phyloP scores from a whole-genome alignment of 2,329 filamentous ascomycete genomes.

The Rhytidhysteron rufulum region DNA sequence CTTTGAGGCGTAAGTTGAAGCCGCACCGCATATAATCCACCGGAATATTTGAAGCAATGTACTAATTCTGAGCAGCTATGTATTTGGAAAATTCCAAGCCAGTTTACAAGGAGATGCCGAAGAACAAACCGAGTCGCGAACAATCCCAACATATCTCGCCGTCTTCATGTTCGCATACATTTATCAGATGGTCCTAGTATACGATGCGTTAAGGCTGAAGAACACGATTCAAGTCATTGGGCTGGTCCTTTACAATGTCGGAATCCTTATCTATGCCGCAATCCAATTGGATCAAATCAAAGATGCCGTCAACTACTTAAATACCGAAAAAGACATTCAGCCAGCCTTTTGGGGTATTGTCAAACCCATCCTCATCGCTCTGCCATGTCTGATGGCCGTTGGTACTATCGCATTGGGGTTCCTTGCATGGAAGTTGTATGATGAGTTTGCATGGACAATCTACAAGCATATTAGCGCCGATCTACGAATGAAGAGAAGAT shows the following conservation, averaged over 20 bases:
- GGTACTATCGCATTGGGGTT: constrained; percentile 70
- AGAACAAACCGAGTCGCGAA: constrained; percentile 45
- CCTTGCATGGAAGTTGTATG: constrained; percentile 90
- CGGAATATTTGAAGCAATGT: too few relatives aligned
- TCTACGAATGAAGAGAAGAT: constrained; percentile 92
- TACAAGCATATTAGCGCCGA: constrained; percentile 99
- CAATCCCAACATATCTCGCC: constrained; percentile 92
- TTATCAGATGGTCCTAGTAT: constrained; percentile 84
- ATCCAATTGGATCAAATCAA: constrained; percentile 91
- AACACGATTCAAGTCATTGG: constrained; percentile 99
- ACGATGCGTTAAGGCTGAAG: constrained; percentile 88
- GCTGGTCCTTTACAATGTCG: constrained; percentile 86
- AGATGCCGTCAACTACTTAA: constrained; percentile 62
- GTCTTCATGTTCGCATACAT: constrained; percentile 97
- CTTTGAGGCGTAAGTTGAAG: constrained; percentile 85
- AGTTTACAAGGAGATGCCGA: constrained; percentile 46
- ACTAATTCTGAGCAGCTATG: constrained; percentile 69
- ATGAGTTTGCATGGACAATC: constrained; percentile 98
- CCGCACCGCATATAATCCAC: too few relatives aligned
- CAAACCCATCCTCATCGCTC: constrained; percentile 74
- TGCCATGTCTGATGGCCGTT: constrained; percentile 77
- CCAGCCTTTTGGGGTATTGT: constrained; percentile 64
- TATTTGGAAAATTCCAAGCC: constrained; percentile 81
- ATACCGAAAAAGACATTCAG: constrained; percentile 42
- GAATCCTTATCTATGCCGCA: constrained; percentile 85